Evolutionary conservation across 208 protist genomes (phyloP), one percentile per base, ranked within the genome.

Genomic region (Leishmania aethiopica): DNA sequence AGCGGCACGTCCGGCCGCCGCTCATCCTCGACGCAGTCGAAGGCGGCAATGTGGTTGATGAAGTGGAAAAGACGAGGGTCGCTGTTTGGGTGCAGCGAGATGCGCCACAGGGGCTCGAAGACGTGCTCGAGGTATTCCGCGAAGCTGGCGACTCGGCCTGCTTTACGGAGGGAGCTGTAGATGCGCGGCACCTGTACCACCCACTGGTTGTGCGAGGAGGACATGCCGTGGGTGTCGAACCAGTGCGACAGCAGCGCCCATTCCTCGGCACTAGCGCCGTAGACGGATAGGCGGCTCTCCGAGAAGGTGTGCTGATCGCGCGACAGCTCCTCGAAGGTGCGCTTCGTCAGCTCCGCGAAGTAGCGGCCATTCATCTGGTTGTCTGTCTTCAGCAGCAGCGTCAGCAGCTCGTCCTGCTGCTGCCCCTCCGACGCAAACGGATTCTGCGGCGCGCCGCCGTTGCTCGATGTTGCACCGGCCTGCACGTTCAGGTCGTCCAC

Each of bases 1-100:
- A 96, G 84, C 17, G 92, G 92, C n/a, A 85, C 80, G 73, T 97
- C 94, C 19, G 84, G 87, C 47, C 89, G 84, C n/a, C 87, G 84
- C 87, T 99, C 99, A 89, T 99, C 98, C 80, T 99, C 99, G 1
- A 99, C 99, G 81, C 91, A 98, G 92, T 99, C 99, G 82, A 99
- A 99, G 59, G 97, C 99, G 77, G 92, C 93, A 28, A 99, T 97
- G 84, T 99, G 97, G 82, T 99, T 95, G 37, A 99, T 88, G 79
- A 99, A 99, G 81, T 98, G 88, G 80, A 99, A 95, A 13, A 99
- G 88, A 17, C 99, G 91, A 2, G 99, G 98, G 86, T 99, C 91
- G 64, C 92, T 94, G 51, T 81, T 90, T 8, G 99, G 99, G 87
- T 99, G 93, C 32, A 97, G 84, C 2, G 99, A 99, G 25, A 99